Evolutionary conservation across 1,284 basidiomycete species (phyloP).

Genomic region (Papiliotrema terrestris): DNA sequence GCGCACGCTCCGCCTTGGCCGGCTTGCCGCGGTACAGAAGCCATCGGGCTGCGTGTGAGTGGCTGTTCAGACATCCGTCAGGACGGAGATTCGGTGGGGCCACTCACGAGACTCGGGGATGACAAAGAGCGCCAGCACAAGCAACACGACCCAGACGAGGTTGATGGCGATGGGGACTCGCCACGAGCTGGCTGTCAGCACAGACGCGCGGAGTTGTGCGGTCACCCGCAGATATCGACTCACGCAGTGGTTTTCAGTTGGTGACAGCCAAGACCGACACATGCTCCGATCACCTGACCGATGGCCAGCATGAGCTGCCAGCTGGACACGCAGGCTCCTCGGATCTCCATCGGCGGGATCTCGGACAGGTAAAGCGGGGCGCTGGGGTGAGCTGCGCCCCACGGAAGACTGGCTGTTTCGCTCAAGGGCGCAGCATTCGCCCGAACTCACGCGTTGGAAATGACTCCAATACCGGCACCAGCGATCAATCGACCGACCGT

Average conservation of each 20-base stretch:
- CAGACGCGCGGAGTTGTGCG: too few relatives aligned
- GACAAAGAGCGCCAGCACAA: slow-evolving; percentile 41
- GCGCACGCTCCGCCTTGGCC: slow-evolving; percentile 46
- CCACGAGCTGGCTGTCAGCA: slow-evolving; percentile 21
- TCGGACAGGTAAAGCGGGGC: slow-evolving; percentile 51
- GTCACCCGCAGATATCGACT: slow-evolving; percentile 2
- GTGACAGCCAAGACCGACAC: slow-evolving; percentile 45
- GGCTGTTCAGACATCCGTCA: not conserved
- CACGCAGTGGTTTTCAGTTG: slow-evolving; percentile 14
- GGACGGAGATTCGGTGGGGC: not conserved
- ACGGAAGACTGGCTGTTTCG: not conserved
- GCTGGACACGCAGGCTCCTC: slow-evolving; percentile 47
- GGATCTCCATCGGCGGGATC: slow-evolving; percentile 50
- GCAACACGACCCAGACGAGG: slow-evolving; percentile 46
- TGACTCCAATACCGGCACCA: slow-evolving; percentile 49
- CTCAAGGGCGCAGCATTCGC: not conserved
- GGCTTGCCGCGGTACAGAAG: slow-evolving; percentile 47
- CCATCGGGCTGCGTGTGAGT: slow-evolving; percentile 44
- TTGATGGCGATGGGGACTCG: slow-evolving; percentile 51
- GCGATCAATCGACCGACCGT: slow-evolving; percentile 50
- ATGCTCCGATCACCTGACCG: slow-evolving; percentile 51
- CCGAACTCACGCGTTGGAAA: slow-evolving; percentile 39
- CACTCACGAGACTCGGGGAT: slow-evolving; percentile 42
- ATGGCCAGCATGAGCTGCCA: slow-evolving; percentile 53
- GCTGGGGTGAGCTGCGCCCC: slow-evolving; percentile 10